These are phyloP conservation scores for Phytopythium helicoides DNA, from an alignment of 352 stramenopile genomes.

Conservation along the genomic window DNA sequence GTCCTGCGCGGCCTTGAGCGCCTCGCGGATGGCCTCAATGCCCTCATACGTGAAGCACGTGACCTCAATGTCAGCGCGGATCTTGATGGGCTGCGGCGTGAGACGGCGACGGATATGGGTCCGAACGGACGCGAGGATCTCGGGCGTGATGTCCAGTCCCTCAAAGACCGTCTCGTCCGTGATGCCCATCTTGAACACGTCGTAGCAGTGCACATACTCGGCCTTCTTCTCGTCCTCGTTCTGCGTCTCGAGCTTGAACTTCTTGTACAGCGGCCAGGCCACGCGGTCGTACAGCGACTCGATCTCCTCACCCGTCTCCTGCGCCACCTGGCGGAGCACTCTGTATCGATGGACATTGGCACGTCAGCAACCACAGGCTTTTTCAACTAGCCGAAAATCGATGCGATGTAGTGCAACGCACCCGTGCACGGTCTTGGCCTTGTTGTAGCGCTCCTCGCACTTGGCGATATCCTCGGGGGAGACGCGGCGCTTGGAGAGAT, in stretches of 20 bases:
- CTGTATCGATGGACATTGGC: conserved; percentile 50
- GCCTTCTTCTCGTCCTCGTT: conserved; percentile 81
- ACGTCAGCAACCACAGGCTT: no score
- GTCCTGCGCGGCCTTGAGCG: conserved; percentile 90
- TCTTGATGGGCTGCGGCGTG: conserved; percentile 99
- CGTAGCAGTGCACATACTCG: conserved; percentile 97
- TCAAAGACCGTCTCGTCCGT: conserved; percentile 87
- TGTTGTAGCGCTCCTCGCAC: conserved; percentile 99
- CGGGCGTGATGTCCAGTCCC: conserved; percentile 88
- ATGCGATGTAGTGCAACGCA: conserved; percentile 42
- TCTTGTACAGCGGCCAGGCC: conserved; percentile 98
- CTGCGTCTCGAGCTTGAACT: conserved; percentile 88
- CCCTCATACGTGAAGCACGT: conserved; percentile 99
- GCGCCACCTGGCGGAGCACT: conserved; percentile 83
- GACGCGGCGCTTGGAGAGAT: conserved; percentile 99
- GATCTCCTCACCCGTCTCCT: conserved; percentile 73
- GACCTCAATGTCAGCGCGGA: conserved; percentile 99
- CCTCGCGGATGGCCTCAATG: conserved; percentile 98
- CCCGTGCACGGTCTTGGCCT: conserved; percentile 99
- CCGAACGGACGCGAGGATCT: conserved; percentile 91
- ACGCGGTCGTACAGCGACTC: conserved; percentile 89
- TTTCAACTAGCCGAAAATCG: no score
- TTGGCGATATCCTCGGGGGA: conserved; percentile 98
- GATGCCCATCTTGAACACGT: conserved; percentile 99
- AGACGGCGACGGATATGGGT: conserved; percentile 96